phyloP scores from a whole-genome alignment of 2,329 filamentous ascomycete species.

The Zymoseptoria pseudotritici region DNA sequence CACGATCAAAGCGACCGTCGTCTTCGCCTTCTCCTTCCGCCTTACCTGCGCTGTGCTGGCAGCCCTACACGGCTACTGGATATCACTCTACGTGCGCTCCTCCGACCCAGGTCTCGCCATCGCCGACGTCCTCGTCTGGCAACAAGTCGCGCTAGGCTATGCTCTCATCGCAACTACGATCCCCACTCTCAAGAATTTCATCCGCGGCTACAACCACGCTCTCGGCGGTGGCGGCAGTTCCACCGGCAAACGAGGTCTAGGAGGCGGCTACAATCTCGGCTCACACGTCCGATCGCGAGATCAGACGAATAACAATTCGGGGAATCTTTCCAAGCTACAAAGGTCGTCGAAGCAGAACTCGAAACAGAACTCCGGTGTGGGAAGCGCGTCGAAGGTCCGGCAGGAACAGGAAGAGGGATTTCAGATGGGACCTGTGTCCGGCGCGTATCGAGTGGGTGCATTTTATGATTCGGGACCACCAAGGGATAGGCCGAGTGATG shows the following conservation, averaged over 20 bases:
- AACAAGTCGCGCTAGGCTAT: slow-evolving; percentile 25
- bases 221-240: slow-evolving; percentile 16
- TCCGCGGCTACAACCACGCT: slow-evolving; percentile 21
- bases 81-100: slow-evolving; percentile 15
- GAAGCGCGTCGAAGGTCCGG: slow-evolving; percentile 1
- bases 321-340: not conserved
- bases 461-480: slow-evolving; percentile 9
- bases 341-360: not conserved
- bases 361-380: not conserved
- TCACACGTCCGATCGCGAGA: slow-evolving; percentile 9
- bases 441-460: slow-evolving; percentile 14
- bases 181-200: slow-evolving; percentile 25
- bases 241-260: slow-evolving; percentile 10
- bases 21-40: slow-evolving; percentile 24
- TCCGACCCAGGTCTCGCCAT: slow-evolving; percentile 17
- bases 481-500: slow-evolving; percentile 11
- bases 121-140: slow-evolving; percentile 21
- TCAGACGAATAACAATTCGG: slow-evolving; percentile 3
- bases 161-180: slow-evolving; percentile 26
- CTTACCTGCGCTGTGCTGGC: slow-evolving; percentile 18
- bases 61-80: slow-evolving; percentile 13
- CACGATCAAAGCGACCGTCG: slow-evolving; percentile 24
- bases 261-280: slow-evolving; percentile 16
- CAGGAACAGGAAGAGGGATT: slow-evolving; percentile 6
- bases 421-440: slow-evolving; percentile 10